Base-by-base conservation (phyloP, 1,284 basidiomycete species). In the Ustilago hordei region DNA sequence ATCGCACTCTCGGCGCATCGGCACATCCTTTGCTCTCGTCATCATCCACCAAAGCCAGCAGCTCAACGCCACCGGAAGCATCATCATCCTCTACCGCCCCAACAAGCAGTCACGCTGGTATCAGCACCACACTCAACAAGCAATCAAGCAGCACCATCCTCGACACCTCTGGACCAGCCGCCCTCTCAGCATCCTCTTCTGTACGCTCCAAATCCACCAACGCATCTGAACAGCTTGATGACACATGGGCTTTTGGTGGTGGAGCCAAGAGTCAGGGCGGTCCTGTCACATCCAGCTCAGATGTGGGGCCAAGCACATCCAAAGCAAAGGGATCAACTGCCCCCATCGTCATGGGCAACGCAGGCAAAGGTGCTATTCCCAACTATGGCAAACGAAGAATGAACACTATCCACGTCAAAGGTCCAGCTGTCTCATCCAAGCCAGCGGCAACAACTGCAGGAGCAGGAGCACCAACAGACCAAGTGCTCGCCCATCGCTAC, bases 351-450 rank as follows among this genome's bases (percentile, higher is more conserved):
- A 77, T 72, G 61, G 81, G 78, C 12, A 81, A 73, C 41, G 82
- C 80, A 8, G 82, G 81, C 39, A 84, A 83, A 62, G 78, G 80
- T 11, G 81, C 82, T 11, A 81, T 84, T 23, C 57, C 64, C 17
- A 76, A 80, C 63, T 83, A 82, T 38, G 78, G 82, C 45, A 81
- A 79, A 55, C 75, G 79, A 55, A 70, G 65, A 36, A 68, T 60
- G 55, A 65, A 64, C 58, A 57, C 68, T 39, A 66, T 71, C 19
- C 54, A 64, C 31, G 55, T 72, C 39, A 64, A 67, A 8, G 60
- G 35, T 35, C 75, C 65, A 23, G 31, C 57, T 8, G 43, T 17
- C 41, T 54, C 58, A 19, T 15, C 48, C 28, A 45, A 36, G 6
- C 23, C 45, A 12, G 7, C 53, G n/a, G 7, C 52, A 53, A 4